Evolutionary conservation across 805 yeast genomes (phyloP), one percentile per base, ranked within the genome.

Genomic region (Metschnikowia borealis): DNA sequence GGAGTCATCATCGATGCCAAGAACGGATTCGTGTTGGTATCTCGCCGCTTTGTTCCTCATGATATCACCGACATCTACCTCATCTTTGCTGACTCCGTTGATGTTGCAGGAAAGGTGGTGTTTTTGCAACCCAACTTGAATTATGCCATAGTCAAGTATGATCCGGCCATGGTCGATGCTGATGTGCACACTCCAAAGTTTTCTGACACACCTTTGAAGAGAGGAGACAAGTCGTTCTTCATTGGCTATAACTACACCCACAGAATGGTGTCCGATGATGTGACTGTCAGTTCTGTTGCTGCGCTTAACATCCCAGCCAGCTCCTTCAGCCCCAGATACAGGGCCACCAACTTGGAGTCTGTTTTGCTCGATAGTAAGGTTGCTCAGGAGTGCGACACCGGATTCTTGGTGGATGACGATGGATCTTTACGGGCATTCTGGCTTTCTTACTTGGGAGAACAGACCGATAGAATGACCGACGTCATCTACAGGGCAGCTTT

Each of bases 81-180:
- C 18, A 83, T 91, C 2, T 81, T 91, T 62, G 96, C 97, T 3
- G 96, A 91, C 55, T 85, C 96, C 0, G 80, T 88, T 20, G 81
- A 84, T 55, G 78, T 90, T 13, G 89, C 95, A 0, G 97, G 85
- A 1, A 75, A 82, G 54, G 94, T 90, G 23, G 83, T 83, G 20
- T 91, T 89, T 59, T 70, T 89, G 61, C 97, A 90, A 63, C 97
- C 97, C 33, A 81, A 88, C 35, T 88, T 85, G 58, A 90, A 90
- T 58, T 90, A 86, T 66, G 90, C 95, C 1, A 81, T 90, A 50
- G 74, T 91, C 23, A 81, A 87, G 64, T 91, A 89, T 65, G 96
- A 91, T 63, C 89, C 96, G 7, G 60, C 73, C 4, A 69, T 89
- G 46, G 85, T 91, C 14, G 64, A 78, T 20, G 91, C 96, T 2